A percentile compares a stretch with the other conserved stretches of the same genome.
Conservation (phyloP, 2,329 filamentous ascomycete genomes). For the Microcera coccophila region DNA sequence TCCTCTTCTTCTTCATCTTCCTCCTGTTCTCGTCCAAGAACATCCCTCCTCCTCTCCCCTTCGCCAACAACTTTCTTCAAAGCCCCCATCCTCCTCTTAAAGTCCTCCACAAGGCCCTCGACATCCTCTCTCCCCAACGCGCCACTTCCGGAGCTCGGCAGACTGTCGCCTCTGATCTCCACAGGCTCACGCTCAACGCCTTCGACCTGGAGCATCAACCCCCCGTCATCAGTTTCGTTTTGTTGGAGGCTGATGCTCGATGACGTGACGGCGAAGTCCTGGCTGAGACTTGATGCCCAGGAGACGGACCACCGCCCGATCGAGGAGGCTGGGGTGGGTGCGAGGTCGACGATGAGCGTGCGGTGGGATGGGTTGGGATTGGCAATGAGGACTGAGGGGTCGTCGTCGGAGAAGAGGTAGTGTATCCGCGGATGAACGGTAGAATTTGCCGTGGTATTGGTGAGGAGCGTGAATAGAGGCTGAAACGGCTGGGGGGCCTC, state of each 20-base stretch:
- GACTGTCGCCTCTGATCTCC: slow-evolving; percentile 23
- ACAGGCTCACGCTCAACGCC: slow-evolving; percentile 37
- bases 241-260: slow-evolving; percentile 43
- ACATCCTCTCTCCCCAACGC: slow-evolving; percentile 45
- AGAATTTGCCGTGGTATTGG: slow-evolving; percentile 67
- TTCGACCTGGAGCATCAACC: slow-evolving; percentile 35
- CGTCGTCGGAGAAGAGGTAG: slow-evolving; percentile 92
- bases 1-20: slow-evolving; percentile 9
- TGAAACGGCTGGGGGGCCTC: slow-evolving; percentile 51
- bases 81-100: slow-evolving; percentile 54
- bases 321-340: slow-evolving; percentile 33
- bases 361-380: slow-evolving; percentile 40
- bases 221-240: slow-evolving; percentile 32
- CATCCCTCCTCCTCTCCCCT: slow-evolving; percentile 42
- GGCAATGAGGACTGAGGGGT: slow-evolving; percentile 68
- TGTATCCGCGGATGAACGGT: slow-evolving; percentile 82
- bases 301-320: slow-evolving; percentile 52
- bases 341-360: slow-evolving; percentile 54
- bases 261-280: slow-evolving; percentile 63
- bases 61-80: slow-evolving; percentile 52
- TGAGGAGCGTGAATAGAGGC: slow-evolving; percentile 81
- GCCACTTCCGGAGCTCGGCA: slow-evolving; percentile 30
- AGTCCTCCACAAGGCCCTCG: slow-evolving; percentile 50
- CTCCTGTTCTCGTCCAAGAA: slow-evolving; percentile 18
- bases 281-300: slow-evolving; percentile 67